phyloP scores from a whole-genome alignment of 2,329 filamentous ascomycete genomes.

The Macrophomina pseudophaseolina region DNA sequence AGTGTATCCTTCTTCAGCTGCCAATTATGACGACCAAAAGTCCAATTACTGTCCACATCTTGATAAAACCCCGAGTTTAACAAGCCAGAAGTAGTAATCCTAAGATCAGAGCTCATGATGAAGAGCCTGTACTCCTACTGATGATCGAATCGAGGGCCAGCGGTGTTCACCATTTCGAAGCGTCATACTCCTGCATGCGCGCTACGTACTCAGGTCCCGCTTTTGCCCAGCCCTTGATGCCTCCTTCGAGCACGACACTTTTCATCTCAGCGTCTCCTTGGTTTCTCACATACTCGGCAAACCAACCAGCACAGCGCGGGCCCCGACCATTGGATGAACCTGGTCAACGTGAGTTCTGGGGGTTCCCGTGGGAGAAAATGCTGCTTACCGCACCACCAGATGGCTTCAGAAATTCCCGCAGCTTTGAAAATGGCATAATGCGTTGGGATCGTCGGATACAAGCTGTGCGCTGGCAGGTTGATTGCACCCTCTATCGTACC shows the following conservation, averaged over 20 bases:
- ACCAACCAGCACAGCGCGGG: conserved; percentile 61
- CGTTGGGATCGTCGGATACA: conserved; percentile 57
- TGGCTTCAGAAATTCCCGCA: conserved; percentile 55
- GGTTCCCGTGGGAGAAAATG: background rate
- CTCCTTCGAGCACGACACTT: conserved; percentile 57
- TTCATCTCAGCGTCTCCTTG: conserved; percentile 49
- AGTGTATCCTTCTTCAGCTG: no score
- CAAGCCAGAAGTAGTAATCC: no score
- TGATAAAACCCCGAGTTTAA: no score
- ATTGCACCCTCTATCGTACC: conserved; percentile 65
- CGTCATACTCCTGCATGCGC: conserved; percentile 57
- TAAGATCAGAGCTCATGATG: no score
- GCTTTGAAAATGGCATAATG: conserved; percentile 58
- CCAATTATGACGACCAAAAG: no score
- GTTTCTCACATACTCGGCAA: conserved; percentile 57
- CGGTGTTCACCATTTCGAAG: background rate
- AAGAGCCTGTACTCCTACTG: no score
- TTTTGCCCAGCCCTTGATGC: conserved; percentile 61
- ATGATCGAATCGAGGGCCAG: no score
- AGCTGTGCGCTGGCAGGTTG: conserved; percentile 62
- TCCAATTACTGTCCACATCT: no score
- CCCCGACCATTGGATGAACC: conserved; percentile 62
- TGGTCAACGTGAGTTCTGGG: conserved; percentile 33
- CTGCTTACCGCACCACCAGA: conserved; percentile 63
- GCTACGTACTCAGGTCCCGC: conserved; percentile 55